Evolutionary conservation across 2,329 filamentous ascomycete species (phyloP), one percentile per base, ranked within the genome.

Genomic region (Fusarium piperis): DNA sequence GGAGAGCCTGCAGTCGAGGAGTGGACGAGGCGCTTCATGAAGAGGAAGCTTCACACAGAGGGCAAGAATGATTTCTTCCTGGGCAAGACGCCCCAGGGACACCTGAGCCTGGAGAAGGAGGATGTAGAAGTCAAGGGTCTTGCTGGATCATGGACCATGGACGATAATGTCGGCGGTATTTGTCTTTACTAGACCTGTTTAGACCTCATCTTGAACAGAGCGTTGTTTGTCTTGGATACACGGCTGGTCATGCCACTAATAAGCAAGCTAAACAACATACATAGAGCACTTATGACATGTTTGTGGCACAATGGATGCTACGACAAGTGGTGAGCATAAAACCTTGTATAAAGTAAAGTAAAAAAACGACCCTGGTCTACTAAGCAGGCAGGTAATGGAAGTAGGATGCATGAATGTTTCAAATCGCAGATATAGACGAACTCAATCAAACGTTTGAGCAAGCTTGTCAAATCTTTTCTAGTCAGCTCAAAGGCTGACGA

Each of bases 91-190:
- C 83, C 87, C 53, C 81, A 84, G 55, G 77, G 76, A 0, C 83
- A 51, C 23, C 46, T 85, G 16, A 77, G 77, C 35, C 74, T 81
- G 33, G 81, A 81, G 16, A 82, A 77, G 36, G 81, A 82, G 51
- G 85, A 85, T 65, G 85, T 87, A 1, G 84, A 86, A 65, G 82
- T 90, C 23, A 84, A 83, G 61, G 95, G 95, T 0, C 83, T 98
- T 59, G 94, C 94, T 7, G 94, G 93, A 3, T 92, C 90, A 0
- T 98, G 95, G 95, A 92, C 90, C n/a, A 91, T 96, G 78, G 94
- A 97, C 76, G 94, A 97, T 64, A 88, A 89, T 68, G 91, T 91
- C 58, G 94, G 90, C 6, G 90, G 89, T 0, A 87, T 90, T 33
- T 90, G 88, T 75, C 83, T 84, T 63, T 88, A 88, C 67, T 90